Conservation (phyloP, 495 filamentous ascomycete genomes). For the Amorphotheca resinae region DNA sequence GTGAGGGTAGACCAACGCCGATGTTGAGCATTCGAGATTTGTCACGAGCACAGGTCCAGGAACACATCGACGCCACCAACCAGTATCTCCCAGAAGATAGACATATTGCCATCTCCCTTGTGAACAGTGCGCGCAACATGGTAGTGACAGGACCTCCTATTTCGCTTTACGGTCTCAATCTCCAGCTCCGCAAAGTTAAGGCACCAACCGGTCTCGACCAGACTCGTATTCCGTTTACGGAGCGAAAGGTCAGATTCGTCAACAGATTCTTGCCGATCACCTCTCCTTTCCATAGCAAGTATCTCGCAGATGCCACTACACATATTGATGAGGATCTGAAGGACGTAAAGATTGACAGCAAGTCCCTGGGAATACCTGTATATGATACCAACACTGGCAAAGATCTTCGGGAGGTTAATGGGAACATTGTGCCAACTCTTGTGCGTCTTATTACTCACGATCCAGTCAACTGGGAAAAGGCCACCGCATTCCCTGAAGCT, state of each 20-base stretch:
- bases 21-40: slow-evolving; percentile 97
- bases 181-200: slow-evolving; percentile 89
- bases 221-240: slow-evolving; percentile 83
- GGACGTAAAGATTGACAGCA: slow-evolving; percentile 56
- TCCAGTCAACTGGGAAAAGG: slow-evolving; percentile 86
- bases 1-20: slow-evolving; percentile 86
- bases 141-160: slow-evolving; percentile 94
- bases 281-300: slow-evolving; percentile 93
- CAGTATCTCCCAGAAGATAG: slow-evolving; percentile 83
- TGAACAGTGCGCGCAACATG: slow-evolving; percentile 94
- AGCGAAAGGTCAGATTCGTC: slow-evolving; percentile 91
- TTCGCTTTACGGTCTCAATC: slow-evolving; percentile 89
- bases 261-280: slow-evolving; percentile 97
- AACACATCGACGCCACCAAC: slow-evolving; percentile 92
- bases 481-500: slow-evolving; percentile 75
- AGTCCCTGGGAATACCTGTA: slow-evolving; percentile 64
- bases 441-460: slow-evolving; percentile 90
- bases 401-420: slow-evolving; percentile 56
- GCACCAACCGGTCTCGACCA: slow-evolving; percentile 94
- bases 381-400: slow-evolving; percentile 78
- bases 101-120: slow-evolving; percentile 86
- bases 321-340: slow-evolving; percentile 78
- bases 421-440: slow-evolving; percentile 64
- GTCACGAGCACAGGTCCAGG: slow-evolving; percentile 69
- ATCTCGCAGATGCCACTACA: slow-evolving; percentile 65